Evolutionary conservation across 129 eudicot genomes (phyloP), one percentile per base, ranked within the genome.

Genomic region (Smallanthus sonchifolius): DNA sequence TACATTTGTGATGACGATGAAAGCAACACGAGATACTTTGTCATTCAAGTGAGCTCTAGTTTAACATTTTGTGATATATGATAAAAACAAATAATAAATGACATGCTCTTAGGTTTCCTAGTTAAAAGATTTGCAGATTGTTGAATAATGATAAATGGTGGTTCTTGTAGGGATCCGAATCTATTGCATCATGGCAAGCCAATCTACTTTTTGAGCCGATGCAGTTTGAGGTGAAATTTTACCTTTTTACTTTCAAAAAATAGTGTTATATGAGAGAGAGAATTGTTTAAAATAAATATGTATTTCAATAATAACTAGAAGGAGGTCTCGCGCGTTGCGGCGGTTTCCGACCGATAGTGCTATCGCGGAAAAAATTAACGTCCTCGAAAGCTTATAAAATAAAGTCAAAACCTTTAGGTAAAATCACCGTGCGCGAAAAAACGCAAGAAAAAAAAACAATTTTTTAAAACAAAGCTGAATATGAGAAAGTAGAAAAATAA

Each of bases 131-230:
- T 9, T 36, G 51, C 19, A 35, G 4, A 51, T 49, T 38, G 14
- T 10, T 32, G 9, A 14, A 57, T 17, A 10, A 17, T 42, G 69
- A 60, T 48, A 24, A 67, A n/a, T 43, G 35, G 2, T 43, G 61
- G 34, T 69, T 28, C 7, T 69, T 85, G 38, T 79, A 92, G 98
- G 96, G 98, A 9, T 92, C 98, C 3, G 98, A 87, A 80, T 85
- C 98, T 32, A 51, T 92, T 48, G 87, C 98, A 63, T 90, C 98
- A 44, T 92, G 96, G 98, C 89, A 92, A 73, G 96, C 98, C 52
- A 92, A 92, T 81, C 86, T 92, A 74, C 86, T 90, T 54, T 92
- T 92, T 73, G 98, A 92, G 80, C 96, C 98, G 10, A 67, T 92
- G 64, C 83, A 83, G 67, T 90, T 92, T 84, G 98, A 92, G 98